phyloP scores from a whole-genome alignment of 2,329 filamentous ascomycete genomes.

The Pleoardoris graminearum region DNA sequence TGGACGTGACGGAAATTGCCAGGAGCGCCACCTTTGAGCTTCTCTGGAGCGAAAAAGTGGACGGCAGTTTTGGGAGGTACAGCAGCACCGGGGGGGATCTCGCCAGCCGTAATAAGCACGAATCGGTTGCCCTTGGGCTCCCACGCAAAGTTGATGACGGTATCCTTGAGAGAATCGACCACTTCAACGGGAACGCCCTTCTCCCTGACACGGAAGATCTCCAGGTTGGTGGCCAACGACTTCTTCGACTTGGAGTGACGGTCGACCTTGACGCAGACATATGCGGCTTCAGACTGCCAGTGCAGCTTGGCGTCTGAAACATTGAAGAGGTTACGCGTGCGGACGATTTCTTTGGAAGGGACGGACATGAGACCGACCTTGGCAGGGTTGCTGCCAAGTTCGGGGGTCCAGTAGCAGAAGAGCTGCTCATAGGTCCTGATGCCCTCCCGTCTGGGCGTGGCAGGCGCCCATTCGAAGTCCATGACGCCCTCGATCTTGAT shows the following conservation, averaged over 20 bases:
- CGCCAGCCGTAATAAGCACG: conserved; percentile 92
- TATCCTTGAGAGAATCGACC: conserved; percentile 96
- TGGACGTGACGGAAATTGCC: conserved; percentile 97
- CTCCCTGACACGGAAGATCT: conserved; percentile 96
- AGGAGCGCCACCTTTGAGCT: conserved; percentile 75
- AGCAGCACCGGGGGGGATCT: conserved; percentile 75
- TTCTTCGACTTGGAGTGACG: conserved; percentile 99
- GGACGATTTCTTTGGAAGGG: conserved; percentile 89
- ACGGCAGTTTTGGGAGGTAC: conserved; percentile 93
- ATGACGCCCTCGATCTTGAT: conserved; percentile 96
- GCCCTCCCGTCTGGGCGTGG: conserved; percentile 77
- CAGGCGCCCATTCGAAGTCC: conserved; percentile 97
- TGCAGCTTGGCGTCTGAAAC: conserved; percentile 97
- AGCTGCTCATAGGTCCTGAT: conserved; percentile 93
- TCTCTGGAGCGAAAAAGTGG: conserved; percentile 95
- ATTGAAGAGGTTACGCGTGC: conserved; percentile 96
- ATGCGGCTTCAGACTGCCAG: conserved; percentile 94
- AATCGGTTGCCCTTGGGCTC: conserved; percentile 98
- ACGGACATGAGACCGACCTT: conserved; percentile 97
- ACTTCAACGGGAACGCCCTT: conserved; percentile 99
- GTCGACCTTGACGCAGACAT: conserved; percentile 98
- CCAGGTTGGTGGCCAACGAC: conserved; percentile 91
- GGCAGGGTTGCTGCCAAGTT: conserved; percentile 96
- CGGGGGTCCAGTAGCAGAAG: conserved; percentile 98
- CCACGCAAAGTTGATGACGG: conserved; percentile 99